Conservation (phyloP, 2,329 filamentous ascomycete species). For the Aspergillus sojae region DNA sequence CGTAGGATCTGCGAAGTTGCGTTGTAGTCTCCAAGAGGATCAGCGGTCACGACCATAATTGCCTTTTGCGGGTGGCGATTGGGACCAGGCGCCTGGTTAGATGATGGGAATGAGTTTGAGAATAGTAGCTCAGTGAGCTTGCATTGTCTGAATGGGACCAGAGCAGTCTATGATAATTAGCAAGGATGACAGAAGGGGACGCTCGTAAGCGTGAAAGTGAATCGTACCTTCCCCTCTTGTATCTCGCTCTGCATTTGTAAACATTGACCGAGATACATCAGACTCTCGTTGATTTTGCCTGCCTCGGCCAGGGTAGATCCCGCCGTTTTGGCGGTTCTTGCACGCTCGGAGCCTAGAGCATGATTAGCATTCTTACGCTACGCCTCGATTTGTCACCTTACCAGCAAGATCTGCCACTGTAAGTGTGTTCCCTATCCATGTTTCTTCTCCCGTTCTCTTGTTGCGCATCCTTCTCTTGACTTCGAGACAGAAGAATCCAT, state of each 20-base stretch:
- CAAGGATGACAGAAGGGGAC: not conserved
- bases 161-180: conserved; percentile 58
- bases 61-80: conserved; percentile 77
- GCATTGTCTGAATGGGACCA: conserved; percentile 80
- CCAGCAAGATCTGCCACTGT: conserved; percentile 92
- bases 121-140: conserved; percentile 84
- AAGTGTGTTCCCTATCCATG: conserved; percentile 76
- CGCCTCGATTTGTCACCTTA: conserved; percentile 29
- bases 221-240: conserved; percentile 69
- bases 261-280: conserved; percentile 98
- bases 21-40: conserved; percentile 91
- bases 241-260: conserved; percentile 90
- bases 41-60: conserved; percentile 95
- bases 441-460: conserved; percentile 55
- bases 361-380: conserved; percentile 21
- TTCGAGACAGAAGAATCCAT: conserved; percentile 95
- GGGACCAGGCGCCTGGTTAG: conserved; percentile 47
- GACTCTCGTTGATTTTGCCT: conserved; percentile 95
- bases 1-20: conserved; percentile 94
- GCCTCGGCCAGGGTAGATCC: conserved; percentile 91
- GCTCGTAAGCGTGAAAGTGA: not conserved
- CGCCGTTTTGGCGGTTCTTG: conserved; percentile 89
- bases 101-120: conserved; percentile 80
- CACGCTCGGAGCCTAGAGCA: conserved; percentile 73
- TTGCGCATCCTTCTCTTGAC: conserved; percentile 74